A percentile compares a stretch with the other conserved stretches of the same genome.
Evolutionary conservation across 768 basidiomycete genomes (phyloP).

Genomic region (Naematelia aurantialba): DNA sequence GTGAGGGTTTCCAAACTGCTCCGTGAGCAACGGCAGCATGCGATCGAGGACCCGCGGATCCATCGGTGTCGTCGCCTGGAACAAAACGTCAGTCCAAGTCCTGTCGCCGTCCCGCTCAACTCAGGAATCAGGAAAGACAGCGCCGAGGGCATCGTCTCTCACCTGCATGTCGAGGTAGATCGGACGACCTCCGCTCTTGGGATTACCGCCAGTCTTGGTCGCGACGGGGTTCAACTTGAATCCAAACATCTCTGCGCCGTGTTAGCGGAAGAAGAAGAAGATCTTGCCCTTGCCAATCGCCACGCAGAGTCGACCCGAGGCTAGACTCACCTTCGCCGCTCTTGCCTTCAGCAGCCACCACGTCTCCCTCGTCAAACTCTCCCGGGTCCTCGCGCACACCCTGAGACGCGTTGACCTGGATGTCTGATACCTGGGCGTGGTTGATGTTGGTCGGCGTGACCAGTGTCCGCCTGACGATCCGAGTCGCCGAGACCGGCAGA

Average conservation of each 20-base stretch:
- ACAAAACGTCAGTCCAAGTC: background rate
- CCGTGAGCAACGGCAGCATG: constrained; percentile 92
- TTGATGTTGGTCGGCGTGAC: constrained; percentile 20
- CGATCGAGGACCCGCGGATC: constrained; percentile 95
- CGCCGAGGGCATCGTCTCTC: constrained; percentile 26
- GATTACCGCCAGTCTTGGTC: constrained; percentile 45
- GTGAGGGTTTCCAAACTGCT: constrained; percentile 96
- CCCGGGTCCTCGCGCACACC: constrained; percentile 36
- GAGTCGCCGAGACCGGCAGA: background rate
- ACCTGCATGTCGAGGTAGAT: constrained; percentile 99
- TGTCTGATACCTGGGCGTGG: constrained; percentile 22
- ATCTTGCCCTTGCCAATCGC: too few relatives aligned
- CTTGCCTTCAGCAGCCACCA: constrained; percentile 21
- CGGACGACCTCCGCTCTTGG: constrained; percentile 58
- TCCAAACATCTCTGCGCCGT: constrained; percentile 42
- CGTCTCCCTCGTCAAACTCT: constrained; percentile 33
- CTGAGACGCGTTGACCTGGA: constrained; percentile 6
- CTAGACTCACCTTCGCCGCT: constrained; percentile 33
- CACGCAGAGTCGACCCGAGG: too few relatives aligned
- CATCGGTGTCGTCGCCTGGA: constrained; percentile 90
- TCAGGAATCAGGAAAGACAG: background rate
- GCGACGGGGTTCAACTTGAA: constrained; percentile 47
- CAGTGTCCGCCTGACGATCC: constrained; percentile 15
- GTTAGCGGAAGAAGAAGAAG: constrained; percentile 3
- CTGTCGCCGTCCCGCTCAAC: background rate